These are phyloP conservation scores for Pyricularia sp. DNA, from an alignment of 2,329 filamentous ascomycete species.

Conservation along the genomic window DNA sequence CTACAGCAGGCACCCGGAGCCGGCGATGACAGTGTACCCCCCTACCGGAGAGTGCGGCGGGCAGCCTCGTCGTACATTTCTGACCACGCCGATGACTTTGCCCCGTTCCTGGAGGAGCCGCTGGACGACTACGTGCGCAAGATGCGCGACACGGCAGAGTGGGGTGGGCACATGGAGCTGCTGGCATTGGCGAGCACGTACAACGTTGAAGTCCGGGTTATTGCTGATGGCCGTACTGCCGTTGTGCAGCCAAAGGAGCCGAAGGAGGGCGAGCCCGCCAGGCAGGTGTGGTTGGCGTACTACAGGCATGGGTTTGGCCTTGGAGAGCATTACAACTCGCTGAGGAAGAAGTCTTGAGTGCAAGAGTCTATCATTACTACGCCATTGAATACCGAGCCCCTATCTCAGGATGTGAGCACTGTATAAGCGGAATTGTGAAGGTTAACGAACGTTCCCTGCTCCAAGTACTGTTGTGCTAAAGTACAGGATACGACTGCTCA, in stretches of 20 bases:
- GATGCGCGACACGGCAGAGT: slow-evolving; percentile 82
- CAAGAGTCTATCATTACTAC: not conserved
- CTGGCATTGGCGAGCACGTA: slow-evolving; percentile 76
- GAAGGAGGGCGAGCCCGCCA: slow-evolving; percentile 33
- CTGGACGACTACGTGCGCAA: slow-evolving; percentile 63
- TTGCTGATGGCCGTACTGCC: slow-evolving; percentile 78
- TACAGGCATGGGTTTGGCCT: slow-evolving; percentile 90
- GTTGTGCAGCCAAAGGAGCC: slow-evolving; percentile 50
- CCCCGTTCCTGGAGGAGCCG: slow-evolving; percentile 76
- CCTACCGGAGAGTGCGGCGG: slow-evolving; percentile 59
- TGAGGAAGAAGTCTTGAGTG: slow-evolving; percentile 36
- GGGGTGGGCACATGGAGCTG: slow-evolving; percentile 91
- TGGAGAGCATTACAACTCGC: slow-evolving; percentile 94
- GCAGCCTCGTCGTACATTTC: slow-evolving; percentile 72
- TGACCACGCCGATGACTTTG: slow-evolving; percentile 69
- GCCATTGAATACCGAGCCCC: not conserved
- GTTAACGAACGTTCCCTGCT: not conserved
- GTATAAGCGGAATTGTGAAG: not conserved
- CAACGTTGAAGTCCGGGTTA: slow-evolving; percentile 68
- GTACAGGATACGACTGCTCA: not conserved
- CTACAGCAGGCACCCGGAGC: slow-evolving; percentile 17
- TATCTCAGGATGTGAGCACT: not conserved
- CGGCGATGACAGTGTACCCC: slow-evolving; percentile 22
- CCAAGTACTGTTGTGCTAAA: not conserved
- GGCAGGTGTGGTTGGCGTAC: slow-evolving; percentile 83